Conservation (phyloP, 768 basidiomycete genomes). For the Tylopilus felleus region DNA sequence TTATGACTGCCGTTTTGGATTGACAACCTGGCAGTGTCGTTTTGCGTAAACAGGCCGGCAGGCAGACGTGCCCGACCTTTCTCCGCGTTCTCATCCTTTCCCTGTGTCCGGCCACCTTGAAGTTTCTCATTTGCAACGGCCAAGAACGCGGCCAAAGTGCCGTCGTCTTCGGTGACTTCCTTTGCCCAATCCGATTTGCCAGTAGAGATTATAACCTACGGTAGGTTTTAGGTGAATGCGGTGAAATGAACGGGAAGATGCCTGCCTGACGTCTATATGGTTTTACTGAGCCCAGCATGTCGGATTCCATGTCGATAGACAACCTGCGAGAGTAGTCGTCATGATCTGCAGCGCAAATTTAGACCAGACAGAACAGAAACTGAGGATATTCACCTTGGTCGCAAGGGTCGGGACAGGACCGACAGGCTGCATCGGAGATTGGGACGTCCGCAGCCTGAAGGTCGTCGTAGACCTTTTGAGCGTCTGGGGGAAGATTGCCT, state of each 20-base stretch:
- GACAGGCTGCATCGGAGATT: constrained; percentile 64
- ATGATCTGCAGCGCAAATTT: constrained; percentile 47
- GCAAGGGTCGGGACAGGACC: constrained; percentile 73
- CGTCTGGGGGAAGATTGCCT: constrained; percentile 25
- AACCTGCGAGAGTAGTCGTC: constrained; percentile 72
- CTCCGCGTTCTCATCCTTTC: background rate
- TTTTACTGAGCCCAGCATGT: constrained; percentile 83
- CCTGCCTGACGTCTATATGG: constrained; percentile 79
- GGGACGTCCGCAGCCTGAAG: constrained; percentile 62
- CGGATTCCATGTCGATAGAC: constrained; percentile 71
- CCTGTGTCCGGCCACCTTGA: constrained; percentile 2
- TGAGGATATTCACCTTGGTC: constrained; percentile 50
- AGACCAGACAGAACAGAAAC: constrained; percentile 29
- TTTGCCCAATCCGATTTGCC: constrained; percentile 86
- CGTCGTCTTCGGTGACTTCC: constrained; percentile 69
- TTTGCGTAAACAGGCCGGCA: constrained; percentile 56
- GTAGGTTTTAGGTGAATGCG: background rate
- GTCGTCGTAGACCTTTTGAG: constrained; percentile 42
- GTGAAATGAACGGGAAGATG: background rate
- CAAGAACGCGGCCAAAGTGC: constrained; percentile 67
- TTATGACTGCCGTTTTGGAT: constrained; percentile 84
- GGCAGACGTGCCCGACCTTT: constrained; percentile 11
- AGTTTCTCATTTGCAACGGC: constrained; percentile 19
- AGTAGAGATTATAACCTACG: constrained; percentile 82
- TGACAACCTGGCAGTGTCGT: constrained; percentile 55